Evolutionary conservation across 495 filamentous ascomycete species (phyloP).

Genomic region (Trichoderma reesei): DNA sequence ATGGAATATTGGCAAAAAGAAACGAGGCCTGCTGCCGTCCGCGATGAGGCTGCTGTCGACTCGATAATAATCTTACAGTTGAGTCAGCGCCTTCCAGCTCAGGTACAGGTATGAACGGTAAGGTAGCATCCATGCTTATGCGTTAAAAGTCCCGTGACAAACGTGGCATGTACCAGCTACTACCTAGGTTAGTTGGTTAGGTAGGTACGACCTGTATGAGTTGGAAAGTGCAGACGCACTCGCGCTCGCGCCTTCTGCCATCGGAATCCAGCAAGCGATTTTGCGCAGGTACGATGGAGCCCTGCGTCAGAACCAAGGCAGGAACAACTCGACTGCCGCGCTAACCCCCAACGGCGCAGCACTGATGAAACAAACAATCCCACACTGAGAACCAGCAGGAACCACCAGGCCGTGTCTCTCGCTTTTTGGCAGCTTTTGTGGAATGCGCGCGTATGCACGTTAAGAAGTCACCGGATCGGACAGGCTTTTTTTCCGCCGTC

Average conservation of each 20-base stretch:
- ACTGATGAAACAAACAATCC: background rate
- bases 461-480: background rate
- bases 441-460: background rate
- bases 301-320: background rate
- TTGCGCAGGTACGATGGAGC: too few species aligned
- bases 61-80: too few species aligned
- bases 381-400: background rate
- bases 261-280: too few species aligned
- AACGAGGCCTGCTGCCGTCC: background rate
- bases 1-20: background rate
- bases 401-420: background rate
- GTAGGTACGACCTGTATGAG: too few species aligned
- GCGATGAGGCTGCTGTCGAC: too few species aligned
- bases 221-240: too few species aligned
- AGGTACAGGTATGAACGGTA: too few species aligned
- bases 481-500: background rate
- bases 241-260: too few species aligned
- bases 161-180: background rate
- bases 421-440: background rate
- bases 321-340: background rate
- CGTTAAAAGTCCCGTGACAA: background rate
- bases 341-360: background rate
- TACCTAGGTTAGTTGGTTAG: too few species aligned
- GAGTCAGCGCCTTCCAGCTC: too few species aligned
- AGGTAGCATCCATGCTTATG: background rate